Evolutionary conservation across 352 stramenopile species (phyloP).

Genomic region (Sclerospora graminicola): DNA sequence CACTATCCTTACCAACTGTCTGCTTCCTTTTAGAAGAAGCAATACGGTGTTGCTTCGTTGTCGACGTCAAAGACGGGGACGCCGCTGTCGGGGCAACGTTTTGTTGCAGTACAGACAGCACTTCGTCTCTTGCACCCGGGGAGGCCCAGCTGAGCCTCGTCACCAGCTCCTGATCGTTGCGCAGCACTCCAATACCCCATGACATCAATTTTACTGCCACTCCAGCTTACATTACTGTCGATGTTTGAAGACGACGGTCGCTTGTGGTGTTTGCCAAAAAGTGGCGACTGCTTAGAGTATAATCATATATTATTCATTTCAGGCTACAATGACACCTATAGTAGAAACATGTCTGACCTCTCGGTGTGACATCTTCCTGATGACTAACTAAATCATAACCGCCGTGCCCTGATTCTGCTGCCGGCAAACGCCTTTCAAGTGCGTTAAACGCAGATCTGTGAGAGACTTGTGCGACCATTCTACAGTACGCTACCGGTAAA

Average conservation of each 20-base stretch:
- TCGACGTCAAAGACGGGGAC: slow-evolving; percentile 4
- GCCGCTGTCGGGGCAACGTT: slow-evolving; percentile 4
- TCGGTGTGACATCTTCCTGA: too few species aligned
- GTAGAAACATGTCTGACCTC: too few species aligned
- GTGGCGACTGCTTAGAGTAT: slow-evolving; percentile 16
- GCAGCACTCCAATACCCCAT: slow-evolving; percentile 3
- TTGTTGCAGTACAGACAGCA: slow-evolving; percentile 1
- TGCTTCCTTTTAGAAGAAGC: slow-evolving; percentile 1
- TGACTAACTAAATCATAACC: too few species aligned
- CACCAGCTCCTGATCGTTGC: slow-evolving; percentile 8
- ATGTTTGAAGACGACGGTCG: slow-evolving; percentile 25
- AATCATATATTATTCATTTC: background rate
- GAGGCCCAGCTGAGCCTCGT: slow-evolving; percentile 14
- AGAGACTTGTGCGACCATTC: slow-evolving; percentile 39
- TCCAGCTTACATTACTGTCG: slow-evolving; percentile 31
- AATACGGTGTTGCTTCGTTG: background rate
- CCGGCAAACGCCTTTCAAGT: slow-evolving; percentile 20
- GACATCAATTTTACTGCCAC: slow-evolving; percentile 22
- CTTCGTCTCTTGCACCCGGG: slow-evolving; percentile 12
- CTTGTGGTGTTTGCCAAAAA: slow-evolving; percentile 29
- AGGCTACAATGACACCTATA: background rate
- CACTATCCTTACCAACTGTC: background rate
- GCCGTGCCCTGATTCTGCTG: slow-evolving; percentile 5
- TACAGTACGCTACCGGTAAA: too few species aligned
- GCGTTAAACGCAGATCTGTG: slow-evolving; percentile 25